phyloP scores from a whole-genome alignment of 495 filamentous ascomycete species.

The Penicillium manginii region DNA sequence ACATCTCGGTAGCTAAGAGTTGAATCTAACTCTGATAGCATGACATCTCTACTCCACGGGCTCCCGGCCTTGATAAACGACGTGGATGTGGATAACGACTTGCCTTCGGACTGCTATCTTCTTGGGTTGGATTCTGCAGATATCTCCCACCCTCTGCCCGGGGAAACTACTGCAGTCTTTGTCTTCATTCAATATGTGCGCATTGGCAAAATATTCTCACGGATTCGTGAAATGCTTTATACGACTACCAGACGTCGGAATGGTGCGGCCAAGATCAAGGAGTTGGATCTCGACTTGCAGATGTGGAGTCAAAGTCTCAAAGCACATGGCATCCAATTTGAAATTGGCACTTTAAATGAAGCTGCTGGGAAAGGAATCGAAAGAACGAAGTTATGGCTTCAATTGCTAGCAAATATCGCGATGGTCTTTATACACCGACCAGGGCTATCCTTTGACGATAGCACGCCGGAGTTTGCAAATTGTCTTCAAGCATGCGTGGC shows the following conservation, averaged over 20 bases:
- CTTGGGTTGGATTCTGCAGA: conserved; percentile 6
- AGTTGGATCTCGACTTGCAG: conserved; percentile 5
- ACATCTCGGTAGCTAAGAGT: background rate
- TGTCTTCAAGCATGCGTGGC: conserved; percentile 8
- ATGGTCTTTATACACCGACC: conserved; percentile 9
- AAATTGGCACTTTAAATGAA: background rate
- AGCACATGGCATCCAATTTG: conserved; percentile 4
- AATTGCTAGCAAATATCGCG: conserved; percentile 9
- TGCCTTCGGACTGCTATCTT: conserved; percentile 11
- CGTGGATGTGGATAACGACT: conserved; percentile 11
- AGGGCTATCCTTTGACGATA: conserved; percentile 12
- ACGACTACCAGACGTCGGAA: conserved; percentile 14
- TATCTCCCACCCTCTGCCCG: conserved; percentile 8
- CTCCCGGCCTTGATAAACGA: conserved; percentile 11
- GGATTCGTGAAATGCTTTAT: conserved; percentile 11
- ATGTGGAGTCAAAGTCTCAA: conserved; percentile 14
- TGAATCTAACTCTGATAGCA: background rate
- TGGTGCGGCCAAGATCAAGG: conserved; percentile 10
- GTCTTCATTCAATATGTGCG: conserved; percentile 13
- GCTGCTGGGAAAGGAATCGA: background rate
- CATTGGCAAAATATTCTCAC: conserved; percentile 8
- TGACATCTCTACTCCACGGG: conserved; percentile 9
- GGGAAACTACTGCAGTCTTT: conserved; percentile 8
- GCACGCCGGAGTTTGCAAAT: conserved; percentile 1
- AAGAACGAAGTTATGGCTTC: conserved; percentile 7